These are phyloP conservation scores for Penicillium verhagenii DNA, from an alignment of 495 filamentous ascomycete genomes.

Conservation along the genomic window DNA sequence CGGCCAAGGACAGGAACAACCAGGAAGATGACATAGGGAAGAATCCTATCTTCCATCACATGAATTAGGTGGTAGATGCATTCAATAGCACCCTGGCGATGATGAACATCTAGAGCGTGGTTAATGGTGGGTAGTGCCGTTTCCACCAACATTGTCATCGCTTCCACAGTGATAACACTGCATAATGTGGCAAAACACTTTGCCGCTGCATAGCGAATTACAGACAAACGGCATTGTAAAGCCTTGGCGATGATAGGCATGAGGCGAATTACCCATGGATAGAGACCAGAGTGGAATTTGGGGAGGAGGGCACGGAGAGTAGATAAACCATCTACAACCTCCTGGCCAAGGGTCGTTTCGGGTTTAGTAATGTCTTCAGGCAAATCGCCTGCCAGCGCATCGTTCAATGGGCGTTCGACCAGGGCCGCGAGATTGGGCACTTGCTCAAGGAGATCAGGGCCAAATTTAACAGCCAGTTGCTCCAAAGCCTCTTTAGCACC, in stretches of 20 bases:
- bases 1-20: constrained; percentile 96
- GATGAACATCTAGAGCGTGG: constrained; percentile 79
- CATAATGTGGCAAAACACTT: constrained; percentile 98
- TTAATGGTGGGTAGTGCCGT: constrained; percentile 86
- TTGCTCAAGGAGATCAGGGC: constrained; percentile 66
- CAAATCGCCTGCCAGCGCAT: constrained; percentile 71
- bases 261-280: constrained; percentile 74
- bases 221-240: constrained; percentile 79
- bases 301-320: constrained; percentile 87
- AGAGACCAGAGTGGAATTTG: constrained; percentile 69
- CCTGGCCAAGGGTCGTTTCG: constrained; percentile 74
- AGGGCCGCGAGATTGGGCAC: constrained; percentile 77
- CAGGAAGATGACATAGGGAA: constrained; percentile 98
- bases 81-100: constrained; percentile 91
- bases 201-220: constrained; percentile 93
- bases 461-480: constrained; percentile 77
- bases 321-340: constrained; percentile 90
- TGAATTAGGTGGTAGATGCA: constrained; percentile 93
- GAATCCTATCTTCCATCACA: constrained; percentile 94
- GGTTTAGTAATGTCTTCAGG: constrained; percentile 67
- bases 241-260: constrained; percentile 86
- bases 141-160: constrained; percentile 94
- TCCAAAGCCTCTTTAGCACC: constrained; percentile 95
- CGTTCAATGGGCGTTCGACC: constrained; percentile 75
- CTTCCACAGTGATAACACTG: constrained; percentile 90